These are phyloP conservation scores for Rubia occidens DNA, from an alignment of 305 asterid genomes.

Conservation along the genomic window DNA sequence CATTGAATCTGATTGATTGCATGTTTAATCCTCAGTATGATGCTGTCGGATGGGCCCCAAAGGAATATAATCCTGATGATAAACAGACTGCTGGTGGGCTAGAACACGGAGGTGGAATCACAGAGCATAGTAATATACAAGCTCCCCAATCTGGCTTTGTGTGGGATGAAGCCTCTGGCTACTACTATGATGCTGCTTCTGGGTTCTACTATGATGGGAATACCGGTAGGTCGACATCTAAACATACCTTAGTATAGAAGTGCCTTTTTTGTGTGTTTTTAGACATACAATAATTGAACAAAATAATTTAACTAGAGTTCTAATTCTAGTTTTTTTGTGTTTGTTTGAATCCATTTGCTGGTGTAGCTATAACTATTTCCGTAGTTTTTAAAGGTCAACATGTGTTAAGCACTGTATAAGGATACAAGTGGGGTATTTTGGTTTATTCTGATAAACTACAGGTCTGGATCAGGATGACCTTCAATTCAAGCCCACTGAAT, in stretches of 20 bases:
- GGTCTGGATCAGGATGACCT: neutral
- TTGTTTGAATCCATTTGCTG: neutral
- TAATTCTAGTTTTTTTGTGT: neutral
- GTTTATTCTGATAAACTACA: neutral
- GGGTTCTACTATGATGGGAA: constrained; percentile 98
- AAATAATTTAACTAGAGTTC: too few species aligned
- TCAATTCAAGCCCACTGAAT: neutral
- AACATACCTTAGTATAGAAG: neutral
- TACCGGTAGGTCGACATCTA: constrained; percentile 44
- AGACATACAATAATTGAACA: too few species aligned
- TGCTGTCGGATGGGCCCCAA: constrained; percentile 98
- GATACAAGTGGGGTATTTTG: neutral
- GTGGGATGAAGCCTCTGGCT: constrained; percentile 99
- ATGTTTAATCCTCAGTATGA: constrained; percentile 54
- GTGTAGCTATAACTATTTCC: neutral
- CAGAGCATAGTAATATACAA: constrained; percentile 41
- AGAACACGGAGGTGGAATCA: constrained; percentile 48
- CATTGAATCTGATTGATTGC: constrained; percentile 3
- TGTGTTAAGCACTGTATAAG: neutral
- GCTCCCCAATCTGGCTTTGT: constrained; percentile 90
- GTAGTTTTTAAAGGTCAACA: neutral
- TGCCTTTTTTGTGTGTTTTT: neutral
- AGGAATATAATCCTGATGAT: constrained; percentile 86
- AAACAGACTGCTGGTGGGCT: constrained; percentile 49
- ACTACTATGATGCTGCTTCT: constrained; percentile 92